Evolutionary conservation across 2,329 filamentous ascomycete species (phyloP).

Genomic region (Apiospora aurea): DNA sequence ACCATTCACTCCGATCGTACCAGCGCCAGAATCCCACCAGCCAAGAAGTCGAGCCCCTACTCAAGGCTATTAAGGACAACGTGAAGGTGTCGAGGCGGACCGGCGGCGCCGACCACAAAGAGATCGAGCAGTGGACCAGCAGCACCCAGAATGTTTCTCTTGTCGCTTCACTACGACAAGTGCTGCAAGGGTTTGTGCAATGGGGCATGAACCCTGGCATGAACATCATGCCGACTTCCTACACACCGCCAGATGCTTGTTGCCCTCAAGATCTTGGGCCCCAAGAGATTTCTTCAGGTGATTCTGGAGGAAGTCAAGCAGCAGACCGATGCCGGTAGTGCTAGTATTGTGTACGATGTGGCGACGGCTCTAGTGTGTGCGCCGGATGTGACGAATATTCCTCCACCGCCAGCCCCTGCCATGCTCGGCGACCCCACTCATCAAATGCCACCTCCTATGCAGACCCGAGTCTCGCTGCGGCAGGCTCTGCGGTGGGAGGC

Average conservation of each 20-base stretch:
- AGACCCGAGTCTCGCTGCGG: constrained; percentile 62
- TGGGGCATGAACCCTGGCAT: constrained; percentile 69
- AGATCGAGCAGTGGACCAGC: constrained; percentile 72
- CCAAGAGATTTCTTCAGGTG: constrained; percentile 63
- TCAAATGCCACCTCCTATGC: constrained; percentile 38
- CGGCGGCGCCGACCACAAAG: constrained; percentile 67
- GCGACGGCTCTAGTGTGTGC: constrained; percentile 74
- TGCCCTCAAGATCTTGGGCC: constrained; percentile 66
- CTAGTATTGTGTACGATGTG: constrained; percentile 71
- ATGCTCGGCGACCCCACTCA: constrained; percentile 42
- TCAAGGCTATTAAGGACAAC: constrained; percentile 68
- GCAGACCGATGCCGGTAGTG: constrained; percentile 65
- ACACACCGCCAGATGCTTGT: constrained; percentile 76
- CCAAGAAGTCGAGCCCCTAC: constrained; percentile 73
- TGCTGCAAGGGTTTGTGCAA: constrained; percentile 67
- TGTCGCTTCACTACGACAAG: constrained; percentile 63
- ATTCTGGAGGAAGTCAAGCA: constrained; percentile 73
- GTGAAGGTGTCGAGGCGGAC: constrained; percentile 67
- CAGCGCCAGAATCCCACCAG: constrained; percentile 71
- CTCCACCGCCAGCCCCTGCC: constrained; percentile 39
- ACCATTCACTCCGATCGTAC: constrained; percentile 70
- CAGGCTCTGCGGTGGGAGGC: constrained; percentile 65
- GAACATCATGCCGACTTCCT: constrained; percentile 66
- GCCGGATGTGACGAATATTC: constrained; percentile 61
- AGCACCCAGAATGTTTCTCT: constrained; percentile 61